Evolutionary conservation across 306 rosid genomes (phyloP).

Genomic region (Canavalia gladiata): DNA sequence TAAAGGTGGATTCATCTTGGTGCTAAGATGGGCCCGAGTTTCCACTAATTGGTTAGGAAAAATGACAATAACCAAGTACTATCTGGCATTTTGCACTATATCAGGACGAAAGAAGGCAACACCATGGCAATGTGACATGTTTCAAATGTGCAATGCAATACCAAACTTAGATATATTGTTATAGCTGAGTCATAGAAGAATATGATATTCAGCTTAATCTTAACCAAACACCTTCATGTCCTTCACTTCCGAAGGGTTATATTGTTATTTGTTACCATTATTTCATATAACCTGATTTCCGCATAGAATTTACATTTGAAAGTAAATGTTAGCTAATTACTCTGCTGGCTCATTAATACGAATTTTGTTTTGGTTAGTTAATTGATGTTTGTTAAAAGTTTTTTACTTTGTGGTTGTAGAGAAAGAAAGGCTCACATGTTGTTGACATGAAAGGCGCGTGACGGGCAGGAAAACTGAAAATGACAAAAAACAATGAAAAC

Average conservation of each 20-base stretch:
- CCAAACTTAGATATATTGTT: background rate
- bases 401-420: no score
- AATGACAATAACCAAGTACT: background rate
- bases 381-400: no score
- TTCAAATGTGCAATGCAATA: conserved; percentile 11
- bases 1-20: background rate
- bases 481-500: background rate
- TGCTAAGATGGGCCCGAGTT: conserved; percentile 1
- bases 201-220: background rate
- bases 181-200: background rate
- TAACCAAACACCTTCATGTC: no score
- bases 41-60: background rate
- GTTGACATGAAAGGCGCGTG: conserved; percentile 1
- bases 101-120: background rate
- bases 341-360: no score
- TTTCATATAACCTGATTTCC: no score
- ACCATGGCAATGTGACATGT: conserved; percentile 6
- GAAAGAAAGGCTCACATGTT: background rate
- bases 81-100: background rate
- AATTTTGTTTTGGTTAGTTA: no score
- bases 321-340: no score
- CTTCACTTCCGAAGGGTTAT: no score
- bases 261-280: no score
- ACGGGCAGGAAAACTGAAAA: background rate
- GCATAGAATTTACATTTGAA: no score